A percentile compares a stretch with the other conserved stretches of the same genome.
These are phyloP conservation scores for Leishmania turanica DNA, from an alignment of 208 protist genomes.

Conservation along the genomic window DNA sequence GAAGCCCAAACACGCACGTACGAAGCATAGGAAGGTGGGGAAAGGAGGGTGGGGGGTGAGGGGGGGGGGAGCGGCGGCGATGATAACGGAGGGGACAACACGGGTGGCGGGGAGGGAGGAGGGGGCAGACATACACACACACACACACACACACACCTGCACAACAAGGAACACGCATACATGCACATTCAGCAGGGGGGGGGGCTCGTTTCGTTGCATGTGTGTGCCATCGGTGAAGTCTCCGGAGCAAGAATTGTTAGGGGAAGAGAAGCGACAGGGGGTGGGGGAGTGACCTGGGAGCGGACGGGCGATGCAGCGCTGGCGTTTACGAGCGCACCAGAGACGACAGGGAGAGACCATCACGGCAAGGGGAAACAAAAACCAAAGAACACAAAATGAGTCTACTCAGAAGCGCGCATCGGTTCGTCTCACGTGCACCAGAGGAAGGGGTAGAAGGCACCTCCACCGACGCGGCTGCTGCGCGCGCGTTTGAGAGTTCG, in stretches of 20 bases:
- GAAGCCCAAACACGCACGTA: not conserved
- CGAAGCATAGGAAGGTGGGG: not conserved
- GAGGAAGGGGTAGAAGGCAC: not conserved
- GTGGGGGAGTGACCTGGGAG: not conserved
- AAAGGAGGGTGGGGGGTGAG: not conserved
- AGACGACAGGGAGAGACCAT: not conserved
- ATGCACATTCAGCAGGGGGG: not conserved
- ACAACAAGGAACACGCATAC: not conserved
- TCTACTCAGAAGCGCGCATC: not conserved
- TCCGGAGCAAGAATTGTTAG: not conserved
- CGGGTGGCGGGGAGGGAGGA: not conserved
- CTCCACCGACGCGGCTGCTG: not conserved
- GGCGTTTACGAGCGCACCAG: not conserved
- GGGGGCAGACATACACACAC: not conserved
- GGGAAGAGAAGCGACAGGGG: not conserved
- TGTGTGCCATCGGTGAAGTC: not conserved
- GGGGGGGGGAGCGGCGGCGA: not conserved
- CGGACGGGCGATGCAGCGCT: not conserved
- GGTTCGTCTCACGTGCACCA: not conserved
- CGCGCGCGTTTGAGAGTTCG: not conserved
- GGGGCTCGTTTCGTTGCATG: not conserved
- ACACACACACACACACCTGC: not conserved
- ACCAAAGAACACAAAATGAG: not conserved
- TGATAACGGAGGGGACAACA: not conserved
- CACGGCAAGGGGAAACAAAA: not conserved